phyloP scores from a whole-genome alignment of 306 rosid species.

The Cercis canadensis region DNA sequence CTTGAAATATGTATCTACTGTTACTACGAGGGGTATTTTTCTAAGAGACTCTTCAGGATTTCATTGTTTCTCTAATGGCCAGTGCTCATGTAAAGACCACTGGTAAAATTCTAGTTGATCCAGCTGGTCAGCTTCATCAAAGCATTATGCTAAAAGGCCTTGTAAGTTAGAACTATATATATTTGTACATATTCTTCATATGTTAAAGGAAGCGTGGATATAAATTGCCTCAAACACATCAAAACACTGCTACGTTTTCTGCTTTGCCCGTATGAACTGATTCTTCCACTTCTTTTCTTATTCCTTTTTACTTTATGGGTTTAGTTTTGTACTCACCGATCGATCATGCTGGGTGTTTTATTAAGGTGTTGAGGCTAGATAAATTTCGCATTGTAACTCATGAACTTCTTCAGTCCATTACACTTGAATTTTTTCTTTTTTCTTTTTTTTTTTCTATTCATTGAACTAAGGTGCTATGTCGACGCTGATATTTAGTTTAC shows the following conservation, averaged over 20 bases:
- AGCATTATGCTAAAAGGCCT: slow-evolving; percentile 13
- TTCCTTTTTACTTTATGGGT: too few relatives aligned
- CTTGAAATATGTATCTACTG: slow-evolving; percentile 70
- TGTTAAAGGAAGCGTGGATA: background rate
- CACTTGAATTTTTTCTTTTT: too few relatives aligned
- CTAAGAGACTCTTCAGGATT: slow-evolving; percentile 84
- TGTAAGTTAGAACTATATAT: slow-evolving; percentile 10
- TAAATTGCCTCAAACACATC: background rate
- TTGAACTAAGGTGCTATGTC: too few relatives aligned
- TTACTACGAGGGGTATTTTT: slow-evolving; percentile 64
- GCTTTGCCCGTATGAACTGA: background rate
- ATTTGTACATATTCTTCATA: background rate
- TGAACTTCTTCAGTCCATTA: too few relatives aligned
- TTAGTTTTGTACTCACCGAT: background rate
- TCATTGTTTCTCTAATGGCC: slow-evolving; percentile 79
- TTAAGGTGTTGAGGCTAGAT: too few relatives aligned
- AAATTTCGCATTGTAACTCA: too few relatives aligned
- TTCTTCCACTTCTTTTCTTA: background rate
- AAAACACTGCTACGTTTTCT: background rate
- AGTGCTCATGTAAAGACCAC: slow-evolving; percentile 80
- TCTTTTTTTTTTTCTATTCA: too few relatives aligned
- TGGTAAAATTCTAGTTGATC: slow-evolving; percentile 52
- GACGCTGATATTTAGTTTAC: too few relatives aligned
- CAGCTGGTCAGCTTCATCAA: slow-evolving; percentile 6
- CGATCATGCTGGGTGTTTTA: too few relatives aligned